Conservation (phyloP, 306 rosid genomes). For the Lagenaria siceraria region DNA sequence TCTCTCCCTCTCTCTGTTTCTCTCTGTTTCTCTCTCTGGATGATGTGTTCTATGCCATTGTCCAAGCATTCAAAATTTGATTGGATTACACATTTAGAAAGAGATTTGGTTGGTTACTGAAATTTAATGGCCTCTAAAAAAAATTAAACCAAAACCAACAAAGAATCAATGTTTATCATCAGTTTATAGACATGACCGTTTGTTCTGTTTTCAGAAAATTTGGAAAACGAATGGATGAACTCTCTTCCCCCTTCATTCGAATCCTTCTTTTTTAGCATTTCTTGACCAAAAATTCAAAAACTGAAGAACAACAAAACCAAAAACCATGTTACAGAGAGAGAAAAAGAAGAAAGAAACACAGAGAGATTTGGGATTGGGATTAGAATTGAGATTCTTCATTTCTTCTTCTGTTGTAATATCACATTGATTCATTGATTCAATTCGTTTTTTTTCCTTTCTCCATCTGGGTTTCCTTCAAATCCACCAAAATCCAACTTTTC, state of each 20-base stretch:
- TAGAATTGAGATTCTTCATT: not conserved
- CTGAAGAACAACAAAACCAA: not conserved
- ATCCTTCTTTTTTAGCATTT: slow-evolving; percentile 16
- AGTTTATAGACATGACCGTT: slow-evolving; percentile 6
- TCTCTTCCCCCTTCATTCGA: slow-evolving; percentile 15
- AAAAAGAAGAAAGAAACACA: not conserved
- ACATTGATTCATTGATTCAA: not conserved
- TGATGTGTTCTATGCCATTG: not conserved
- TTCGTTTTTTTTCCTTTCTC: slow-evolving; percentile 6
- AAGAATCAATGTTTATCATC: not conserved
- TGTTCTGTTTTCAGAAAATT: slow-evolving; percentile 12
- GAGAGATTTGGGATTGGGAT: not conserved
- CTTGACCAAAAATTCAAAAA: slow-evolving; percentile 8
- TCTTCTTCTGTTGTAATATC: not conserved
- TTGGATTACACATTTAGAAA: not conserved
- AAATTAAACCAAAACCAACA: not conserved
- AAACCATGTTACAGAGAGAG: not conserved
- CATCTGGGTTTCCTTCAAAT: slow-evolving; percentile 14
- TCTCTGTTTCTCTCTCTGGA: not conserved
- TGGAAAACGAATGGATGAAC: slow-evolving; percentile 1
- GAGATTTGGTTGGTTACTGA: not conserved
- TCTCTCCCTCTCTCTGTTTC: not conserved
- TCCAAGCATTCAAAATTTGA: slow-evolving; percentile 18
- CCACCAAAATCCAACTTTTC: not conserved
- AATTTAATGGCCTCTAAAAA: not conserved